A percentile compares a stretch with the other conserved stretches of the same genome.
phyloP scores from a whole-genome alignment of 2,329 filamentous ascomycete genomes.

The Penicillium olsonii region DNA sequence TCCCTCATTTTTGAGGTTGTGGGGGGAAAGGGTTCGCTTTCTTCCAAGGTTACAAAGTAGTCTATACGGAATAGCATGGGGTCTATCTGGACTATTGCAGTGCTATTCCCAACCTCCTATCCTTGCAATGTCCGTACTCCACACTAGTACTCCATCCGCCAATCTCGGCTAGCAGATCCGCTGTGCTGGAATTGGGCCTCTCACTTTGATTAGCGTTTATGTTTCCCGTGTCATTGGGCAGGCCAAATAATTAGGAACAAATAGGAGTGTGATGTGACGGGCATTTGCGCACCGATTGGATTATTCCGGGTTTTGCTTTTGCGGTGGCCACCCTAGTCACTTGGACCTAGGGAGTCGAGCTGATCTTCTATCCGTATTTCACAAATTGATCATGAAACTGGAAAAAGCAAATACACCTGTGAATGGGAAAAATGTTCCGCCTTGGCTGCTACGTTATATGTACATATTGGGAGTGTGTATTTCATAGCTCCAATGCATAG shows the following conservation, averaged over 20 bases:
- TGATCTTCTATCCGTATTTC: background rate
- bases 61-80: too few relatives aligned
- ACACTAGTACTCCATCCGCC: too few relatives aligned
- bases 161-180: background rate
- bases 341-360: background rate
- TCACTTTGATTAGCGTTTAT: background rate
- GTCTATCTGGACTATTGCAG: background rate
- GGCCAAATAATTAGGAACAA: background rate
- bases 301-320: slow-evolving; percentile 12
- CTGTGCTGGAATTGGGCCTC: background rate
- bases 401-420: background rate
- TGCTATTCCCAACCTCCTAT: too few relatives aligned
- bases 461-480: too few relatives aligned
- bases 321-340: background rate
- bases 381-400: background rate
- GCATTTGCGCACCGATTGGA: too few relatives aligned
- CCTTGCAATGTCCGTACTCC: too few relatives aligned
- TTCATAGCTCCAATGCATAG: too few relatives aligned
- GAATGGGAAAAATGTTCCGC: background rate
- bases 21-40: too few relatives aligned
- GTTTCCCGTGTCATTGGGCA: background rate
- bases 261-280: background rate
- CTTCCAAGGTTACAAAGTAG: too few relatives aligned
- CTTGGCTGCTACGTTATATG: background rate
- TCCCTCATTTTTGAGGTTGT: background rate